These are phyloP conservation scores for Exserohilum turcica DNA, from an alignment of 2,329 filamentous ascomycete species.

Conservation along the genomic window DNA sequence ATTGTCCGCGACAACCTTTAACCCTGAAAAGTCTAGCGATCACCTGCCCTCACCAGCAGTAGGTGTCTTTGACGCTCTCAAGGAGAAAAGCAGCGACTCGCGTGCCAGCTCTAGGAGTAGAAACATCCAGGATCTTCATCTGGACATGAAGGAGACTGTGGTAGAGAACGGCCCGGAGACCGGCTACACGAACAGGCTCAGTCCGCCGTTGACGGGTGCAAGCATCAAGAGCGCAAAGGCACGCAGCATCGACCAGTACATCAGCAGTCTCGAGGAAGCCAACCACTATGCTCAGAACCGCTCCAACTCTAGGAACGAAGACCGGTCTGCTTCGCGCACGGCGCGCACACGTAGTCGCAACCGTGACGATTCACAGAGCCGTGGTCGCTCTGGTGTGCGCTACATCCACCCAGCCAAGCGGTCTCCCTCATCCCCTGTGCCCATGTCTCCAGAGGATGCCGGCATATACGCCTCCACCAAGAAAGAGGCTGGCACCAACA, in stretches of 20 bases:
- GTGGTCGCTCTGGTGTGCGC: conserved; percentile 68
- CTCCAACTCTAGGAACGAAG: conserved; percentile 47
- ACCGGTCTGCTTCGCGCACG: conserved; percentile 54
- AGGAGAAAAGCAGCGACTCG: conserved; percentile 65
- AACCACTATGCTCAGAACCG: conserved; percentile 60
- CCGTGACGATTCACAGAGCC: conserved; percentile 70
- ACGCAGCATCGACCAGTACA: conserved; percentile 79
- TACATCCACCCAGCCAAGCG: conserved; percentile 78
- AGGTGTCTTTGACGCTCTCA: conserved; percentile 66
- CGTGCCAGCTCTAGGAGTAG: conserved; percentile 76
- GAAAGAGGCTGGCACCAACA: conserved; percentile 47
- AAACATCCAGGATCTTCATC: conserved; percentile 72
- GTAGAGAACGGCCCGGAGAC: conserved; percentile 41
- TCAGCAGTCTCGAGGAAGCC: conserved; percentile 82
- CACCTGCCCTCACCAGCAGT: conserved; percentile 69
- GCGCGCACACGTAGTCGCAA: conserved; percentile 53
- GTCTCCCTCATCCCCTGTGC: conserved; percentile 88
- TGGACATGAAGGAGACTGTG: conserved; percentile 53
- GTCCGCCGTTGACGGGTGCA: conserved; percentile 51
- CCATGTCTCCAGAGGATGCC: conserved; percentile 88
- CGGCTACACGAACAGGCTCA: conserved; percentile 58
- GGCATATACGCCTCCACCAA: conserved; percentile 54
- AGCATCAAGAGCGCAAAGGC: conserved; percentile 64
- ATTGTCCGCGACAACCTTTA: conserved; percentile 46
- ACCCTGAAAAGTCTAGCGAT: conserved; percentile 34